A percentile compares a stretch with the other conserved stretches of the same genome.
These are phyloP conservation scores for Scutellaria galericulata DNA, from an alignment of 257 asterid species.

Conservation along the genomic window DNA sequence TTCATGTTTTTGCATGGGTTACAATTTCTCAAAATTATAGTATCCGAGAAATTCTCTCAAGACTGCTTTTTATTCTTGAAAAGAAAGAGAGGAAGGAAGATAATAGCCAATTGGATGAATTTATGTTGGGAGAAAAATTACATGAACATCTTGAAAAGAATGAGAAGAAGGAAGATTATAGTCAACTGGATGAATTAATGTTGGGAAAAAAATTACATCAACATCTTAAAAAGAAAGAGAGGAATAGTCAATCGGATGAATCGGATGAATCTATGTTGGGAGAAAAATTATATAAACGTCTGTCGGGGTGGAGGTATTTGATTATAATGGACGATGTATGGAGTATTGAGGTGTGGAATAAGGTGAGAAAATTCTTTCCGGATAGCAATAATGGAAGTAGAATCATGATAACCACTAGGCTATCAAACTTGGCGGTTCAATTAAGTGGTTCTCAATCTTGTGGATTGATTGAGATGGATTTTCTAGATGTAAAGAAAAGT, in stretches of 20 bases:
- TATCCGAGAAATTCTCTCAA: not conserved
- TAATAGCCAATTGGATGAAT: not conserved
- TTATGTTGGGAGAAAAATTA: not conserved
- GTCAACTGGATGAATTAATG: not conserved
- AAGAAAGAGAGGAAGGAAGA: not conserved
- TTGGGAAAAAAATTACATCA: no score
- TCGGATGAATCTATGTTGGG: slow-evolving; percentile 14
- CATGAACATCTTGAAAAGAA: not conserved
- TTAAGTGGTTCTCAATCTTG: no score
- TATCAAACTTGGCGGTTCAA: no score
- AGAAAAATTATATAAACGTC: slow-evolving; percentile 5
- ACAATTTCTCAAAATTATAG: slow-evolving; percentile 23
- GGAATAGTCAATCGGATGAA: no score
- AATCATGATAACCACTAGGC: no score
- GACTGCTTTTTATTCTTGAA: not conserved
- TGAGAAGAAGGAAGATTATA: not conserved
- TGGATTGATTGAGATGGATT: no score
- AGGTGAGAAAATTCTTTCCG: not conserved
- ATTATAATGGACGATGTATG: slow-evolving; percentile 26
- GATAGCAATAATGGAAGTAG: no score
- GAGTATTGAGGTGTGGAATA: slow-evolving; percentile 9
- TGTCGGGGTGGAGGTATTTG: slow-evolving; percentile 17
- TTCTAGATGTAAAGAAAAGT: no score
- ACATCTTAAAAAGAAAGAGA: no score
- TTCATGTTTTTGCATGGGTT: slow-evolving; percentile 29